Evolutionary conservation across 1,139 yeast species (phyloP).

Genomic region (Hyphopichia pseudoburtonii): DNA sequence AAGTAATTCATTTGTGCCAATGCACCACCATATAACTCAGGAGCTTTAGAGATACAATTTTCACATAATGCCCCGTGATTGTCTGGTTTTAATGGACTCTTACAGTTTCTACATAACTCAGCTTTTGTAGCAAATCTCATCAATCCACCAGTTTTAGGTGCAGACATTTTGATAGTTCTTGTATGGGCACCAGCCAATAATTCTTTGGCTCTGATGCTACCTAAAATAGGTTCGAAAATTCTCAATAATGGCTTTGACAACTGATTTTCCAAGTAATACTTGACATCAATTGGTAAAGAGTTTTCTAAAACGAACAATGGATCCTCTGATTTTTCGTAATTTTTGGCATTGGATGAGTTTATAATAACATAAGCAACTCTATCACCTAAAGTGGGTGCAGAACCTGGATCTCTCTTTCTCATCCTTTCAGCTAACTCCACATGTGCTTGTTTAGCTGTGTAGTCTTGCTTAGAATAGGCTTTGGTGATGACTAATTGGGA

Average conservation of each 20-base stretch:
- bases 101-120: slow-evolving; percentile 86
- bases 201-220: slow-evolving; percentile 79
- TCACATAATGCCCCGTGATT: slow-evolving; percentile 80
- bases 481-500: slow-evolving; percentile 94
- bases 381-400: slow-evolving; percentile 96
- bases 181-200: slow-evolving; percentile 82
- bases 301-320: slow-evolving; percentile 91
- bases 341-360: slow-evolving; percentile 79
- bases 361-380: slow-evolving; percentile 97
- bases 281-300: slow-evolving; percentile 90
- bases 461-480: slow-evolving; percentile 85
- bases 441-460: slow-evolving; percentile 96
- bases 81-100: slow-evolving; percentile 66
- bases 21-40: slow-evolving; percentile 76
- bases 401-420: slow-evolving; percentile 95
- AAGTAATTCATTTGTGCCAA: slow-evolving; percentile 76
- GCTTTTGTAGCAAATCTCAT: slow-evolving; percentile 91
- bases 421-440: slow-evolving; percentile 94
- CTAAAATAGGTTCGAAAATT: slow-evolving; percentile 93
- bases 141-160: slow-evolving; percentile 72
- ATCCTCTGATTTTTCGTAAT: slow-evolving; percentile 95
- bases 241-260: slow-evolving; percentile 88
- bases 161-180: slow-evolving; percentile 67
- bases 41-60: slow-evolving; percentile 80
- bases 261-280: slow-evolving; percentile 91